Conservation (phyloP, 2,329 filamentous ascomycete species). For the Trichoderma oligosporum region DNA sequence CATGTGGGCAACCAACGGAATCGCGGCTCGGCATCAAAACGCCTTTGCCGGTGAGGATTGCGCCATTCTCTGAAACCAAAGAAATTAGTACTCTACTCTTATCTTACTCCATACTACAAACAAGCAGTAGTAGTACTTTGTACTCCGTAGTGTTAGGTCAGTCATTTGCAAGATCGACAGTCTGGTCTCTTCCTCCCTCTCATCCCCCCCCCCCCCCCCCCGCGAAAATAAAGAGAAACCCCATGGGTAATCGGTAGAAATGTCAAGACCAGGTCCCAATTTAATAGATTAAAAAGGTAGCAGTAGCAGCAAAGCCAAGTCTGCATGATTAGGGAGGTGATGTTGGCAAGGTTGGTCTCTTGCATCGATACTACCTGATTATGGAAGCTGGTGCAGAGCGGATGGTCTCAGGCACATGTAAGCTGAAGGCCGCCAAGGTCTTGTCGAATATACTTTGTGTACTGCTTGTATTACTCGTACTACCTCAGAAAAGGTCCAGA, state of each 20-base stretch:
- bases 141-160: no score
- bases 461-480: no score
- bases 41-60: slow-evolving; percentile 19
- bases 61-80: no score
- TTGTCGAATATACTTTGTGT: no score
- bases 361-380: background rate
- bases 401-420: background rate
- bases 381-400: background rate
- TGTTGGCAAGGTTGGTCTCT: background rate
- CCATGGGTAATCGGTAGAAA: slow-evolving; percentile 9
- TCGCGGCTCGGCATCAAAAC: slow-evolving; percentile 13
- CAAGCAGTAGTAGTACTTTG: background rate
- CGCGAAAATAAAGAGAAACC: background rate
- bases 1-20: background rate
- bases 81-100: no score
- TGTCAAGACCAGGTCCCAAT: background rate
- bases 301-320: background rate
- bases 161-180: background rate
- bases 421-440: background rate
- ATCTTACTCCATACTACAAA: no score
- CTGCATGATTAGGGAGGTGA: background rate
- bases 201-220: no score
- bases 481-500: no score
- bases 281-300: background rate
- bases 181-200: no score